Evolutionary conservation across 2,329 filamentous ascomycete genomes (phyloP).

Genomic region (Biscogniauxia mediterranea): DNA sequence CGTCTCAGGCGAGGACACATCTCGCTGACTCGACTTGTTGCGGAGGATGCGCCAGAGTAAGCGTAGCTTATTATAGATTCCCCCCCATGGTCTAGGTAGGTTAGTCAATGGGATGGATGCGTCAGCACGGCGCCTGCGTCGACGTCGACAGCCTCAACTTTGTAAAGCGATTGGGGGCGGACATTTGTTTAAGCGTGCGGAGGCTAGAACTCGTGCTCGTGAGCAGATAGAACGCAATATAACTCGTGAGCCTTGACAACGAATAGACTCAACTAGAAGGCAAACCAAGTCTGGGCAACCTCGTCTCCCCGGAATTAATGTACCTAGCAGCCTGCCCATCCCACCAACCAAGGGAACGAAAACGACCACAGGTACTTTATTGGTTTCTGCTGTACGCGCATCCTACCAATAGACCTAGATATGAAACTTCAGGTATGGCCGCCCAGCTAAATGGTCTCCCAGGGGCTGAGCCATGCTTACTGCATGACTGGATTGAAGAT

Average conservation of each 20-base stretch:
- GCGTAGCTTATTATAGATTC: neutral
- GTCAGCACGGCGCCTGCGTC: neutral
- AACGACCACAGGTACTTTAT: neutral
- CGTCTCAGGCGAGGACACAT: neutral
- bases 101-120: neutral
- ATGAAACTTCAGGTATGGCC: neutral
- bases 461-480: constrained; percentile 3
- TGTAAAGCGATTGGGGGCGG: neutral
- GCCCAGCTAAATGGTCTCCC: neutral
- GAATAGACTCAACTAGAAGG: neutral
- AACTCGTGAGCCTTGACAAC: neutral
- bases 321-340: neutral
- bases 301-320: neutral
- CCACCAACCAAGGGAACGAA: neutral
- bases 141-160: neutral
- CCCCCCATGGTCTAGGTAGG: neutral
- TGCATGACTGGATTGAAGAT: neutral
- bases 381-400: neutral
- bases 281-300: neutral
- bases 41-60: neutral
- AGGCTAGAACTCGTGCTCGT: neutral
- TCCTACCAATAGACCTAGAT: neutral
- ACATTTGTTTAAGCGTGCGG: neutral
- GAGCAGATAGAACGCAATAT: neutral
- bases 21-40: neutral